Evolutionary conservation across 2,329 filamentous ascomycete genomes (phyloP).

Genomic region (Diaporthe aspalathi): DNA sequence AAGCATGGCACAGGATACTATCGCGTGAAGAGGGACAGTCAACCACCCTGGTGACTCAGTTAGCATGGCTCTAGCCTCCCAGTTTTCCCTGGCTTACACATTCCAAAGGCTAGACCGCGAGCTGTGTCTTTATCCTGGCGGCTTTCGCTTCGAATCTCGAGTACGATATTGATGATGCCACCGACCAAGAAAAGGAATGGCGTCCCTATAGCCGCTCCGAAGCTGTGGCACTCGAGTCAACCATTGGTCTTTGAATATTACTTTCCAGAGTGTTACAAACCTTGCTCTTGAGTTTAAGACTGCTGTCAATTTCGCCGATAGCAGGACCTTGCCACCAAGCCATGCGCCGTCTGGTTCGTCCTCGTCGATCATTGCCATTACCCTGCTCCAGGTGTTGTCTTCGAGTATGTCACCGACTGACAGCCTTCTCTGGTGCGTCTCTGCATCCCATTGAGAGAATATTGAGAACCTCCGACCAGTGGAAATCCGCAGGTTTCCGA

Average conservation of each 20-base stretch:
- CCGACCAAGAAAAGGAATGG: constrained; percentile 45
- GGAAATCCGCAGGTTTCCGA: constrained; percentile 48
- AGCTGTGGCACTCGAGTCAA: constrained; percentile 37
- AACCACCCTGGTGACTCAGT: constrained; percentile 46
- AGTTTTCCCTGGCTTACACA: constrained; percentile 44
- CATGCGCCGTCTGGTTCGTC: constrained; percentile 39
- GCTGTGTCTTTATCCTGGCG: constrained; percentile 48
- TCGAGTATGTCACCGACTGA: constrained; percentile 39
- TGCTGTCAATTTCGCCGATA: constrained; percentile 40
- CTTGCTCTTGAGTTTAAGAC: constrained; percentile 24
- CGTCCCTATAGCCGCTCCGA: constrained; percentile 44
- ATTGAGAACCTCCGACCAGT: constrained; percentile 35
- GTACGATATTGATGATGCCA: constrained; percentile 43
- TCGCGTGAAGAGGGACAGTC: constrained; percentile 49
- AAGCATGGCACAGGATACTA: constrained; percentile 49
- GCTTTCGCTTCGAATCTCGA: constrained; percentile 44
- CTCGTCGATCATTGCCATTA: constrained; percentile 48
- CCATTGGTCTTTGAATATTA: neutral
- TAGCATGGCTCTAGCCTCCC: neutral
- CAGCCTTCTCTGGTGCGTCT: neutral
- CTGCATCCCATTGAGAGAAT: neutral
- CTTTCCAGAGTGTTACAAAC: neutral
- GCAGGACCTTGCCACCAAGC: constrained; percentile 40
- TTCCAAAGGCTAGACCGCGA: constrained; percentile 49
- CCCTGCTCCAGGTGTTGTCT: constrained; percentile 46